Evolutionary conservation across 305 asterid genomes (phyloP).

Genomic region (Solanum hybrid): DNA sequence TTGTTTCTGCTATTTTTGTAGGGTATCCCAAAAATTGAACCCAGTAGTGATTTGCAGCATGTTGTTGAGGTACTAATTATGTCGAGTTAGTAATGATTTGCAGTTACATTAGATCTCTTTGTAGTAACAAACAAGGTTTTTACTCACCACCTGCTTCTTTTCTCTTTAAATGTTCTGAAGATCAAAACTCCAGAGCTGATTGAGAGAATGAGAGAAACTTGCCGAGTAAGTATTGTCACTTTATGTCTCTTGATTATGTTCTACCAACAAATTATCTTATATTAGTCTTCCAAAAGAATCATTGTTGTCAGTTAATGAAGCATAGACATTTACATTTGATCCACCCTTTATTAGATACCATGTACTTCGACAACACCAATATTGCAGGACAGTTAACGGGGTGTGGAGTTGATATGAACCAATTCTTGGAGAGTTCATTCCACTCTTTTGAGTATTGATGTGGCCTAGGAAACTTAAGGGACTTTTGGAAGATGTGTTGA

Average conservation of each 20-base stretch:
- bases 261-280: background rate
- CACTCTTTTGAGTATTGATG: background rate
- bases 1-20: constrained; percentile 18
- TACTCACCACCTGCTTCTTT: constrained; percentile 12
- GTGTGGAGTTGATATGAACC: background rate
- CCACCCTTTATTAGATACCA: background rate
- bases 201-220: constrained; percentile 75
- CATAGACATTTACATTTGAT: background rate
- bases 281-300: background rate
- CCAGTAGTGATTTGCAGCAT: constrained; percentile 81
- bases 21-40: constrained; percentile 93
- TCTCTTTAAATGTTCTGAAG: constrained; percentile 30
- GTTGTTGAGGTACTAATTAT: constrained; percentile 65
- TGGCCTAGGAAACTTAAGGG: background rate
- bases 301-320: background rate
- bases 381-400: background rate
- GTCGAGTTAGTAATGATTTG: background rate
- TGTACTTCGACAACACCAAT: background rate
- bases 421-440: background rate
- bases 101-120: background rate
- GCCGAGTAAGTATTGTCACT: constrained; percentile 52
- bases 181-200: constrained; percentile 80
- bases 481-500: background rate
- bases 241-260: constrained; percentile 6
- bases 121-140: constrained; percentile 12